Evolutionary conservation across 192 early-diverging fungal genomes (phyloP).

Genomic region (Backusella mclennaniae): DNA sequence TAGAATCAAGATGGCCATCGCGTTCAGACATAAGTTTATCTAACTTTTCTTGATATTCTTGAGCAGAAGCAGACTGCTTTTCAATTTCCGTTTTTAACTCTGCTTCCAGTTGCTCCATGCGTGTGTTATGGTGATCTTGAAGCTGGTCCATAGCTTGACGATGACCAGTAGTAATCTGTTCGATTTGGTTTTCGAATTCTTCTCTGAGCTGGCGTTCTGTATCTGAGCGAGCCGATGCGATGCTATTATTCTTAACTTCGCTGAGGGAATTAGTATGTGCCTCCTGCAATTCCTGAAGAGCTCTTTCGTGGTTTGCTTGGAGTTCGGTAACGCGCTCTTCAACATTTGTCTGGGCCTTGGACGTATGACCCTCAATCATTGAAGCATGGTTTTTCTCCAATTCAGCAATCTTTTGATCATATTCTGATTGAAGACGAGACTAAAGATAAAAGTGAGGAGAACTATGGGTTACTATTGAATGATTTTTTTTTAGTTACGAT

Average conservation of each 20-base stretch:
- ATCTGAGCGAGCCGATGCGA: conserved; percentile 8
- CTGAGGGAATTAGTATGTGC: conserved; percentile 1
- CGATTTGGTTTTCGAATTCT: conserved; percentile 27
- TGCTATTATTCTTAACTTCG: conserved; percentile 3
- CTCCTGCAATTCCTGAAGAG: neutral
- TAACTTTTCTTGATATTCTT: conserved; percentile 6
- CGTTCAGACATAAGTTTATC: conserved; percentile 10
- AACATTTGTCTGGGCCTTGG: neutral
- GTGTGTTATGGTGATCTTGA: conserved; percentile 13
- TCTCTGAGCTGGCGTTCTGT: conserved; percentile 21
- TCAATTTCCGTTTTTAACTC: conserved; percentile 14
- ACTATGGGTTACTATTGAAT: neutral
- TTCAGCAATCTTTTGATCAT: neutral
- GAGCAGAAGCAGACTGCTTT: conserved; percentile 9
- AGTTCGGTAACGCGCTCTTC: neutral
- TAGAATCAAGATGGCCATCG: conserved; percentile 4
- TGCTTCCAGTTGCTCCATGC: conserved; percentile 16
- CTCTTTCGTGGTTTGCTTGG: neutral
- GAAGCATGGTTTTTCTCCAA: conserved; percentile 1
- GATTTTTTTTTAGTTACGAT: neutral
- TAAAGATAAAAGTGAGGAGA: neutral
- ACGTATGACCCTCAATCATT: neutral
- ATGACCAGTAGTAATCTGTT: conserved; percentile 15
- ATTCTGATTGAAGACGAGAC: conserved; percentile 11
- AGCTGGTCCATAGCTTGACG: conserved; percentile 26